Percentiles rank a stretch among this genome's conserved stretches.
phyloP scores from a whole-genome alignment of 139 green algal genomes.

The Chlamydomonas asymmetrica region DNA sequence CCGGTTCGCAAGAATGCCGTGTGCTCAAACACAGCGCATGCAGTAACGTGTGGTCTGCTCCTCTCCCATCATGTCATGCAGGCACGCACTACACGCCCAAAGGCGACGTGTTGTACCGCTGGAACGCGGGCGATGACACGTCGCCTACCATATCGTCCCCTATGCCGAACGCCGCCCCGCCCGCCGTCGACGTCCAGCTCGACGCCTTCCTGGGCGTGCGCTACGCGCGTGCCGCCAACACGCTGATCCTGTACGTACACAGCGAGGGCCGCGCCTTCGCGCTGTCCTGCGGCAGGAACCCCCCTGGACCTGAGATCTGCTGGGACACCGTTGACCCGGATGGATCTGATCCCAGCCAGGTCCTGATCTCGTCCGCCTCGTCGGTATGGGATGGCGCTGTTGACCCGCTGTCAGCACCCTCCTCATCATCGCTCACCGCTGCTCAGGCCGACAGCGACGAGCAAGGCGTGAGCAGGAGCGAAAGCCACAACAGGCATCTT shows the following conservation, averaged over 20 bases:
- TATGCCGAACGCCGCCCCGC: neutral
- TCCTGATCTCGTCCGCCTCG: neutral
- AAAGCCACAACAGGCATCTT: too few relatives aligned
- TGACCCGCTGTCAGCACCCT: conserved; percentile 1
- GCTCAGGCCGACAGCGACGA: neutral
- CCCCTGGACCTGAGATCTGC: neutral
- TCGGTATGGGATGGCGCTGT: neutral
- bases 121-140: conserved; percentile 6
- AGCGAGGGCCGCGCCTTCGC: conserved; percentile 9
- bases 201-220: conserved; percentile 18
- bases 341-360: neutral
- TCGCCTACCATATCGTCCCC: neutral
- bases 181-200: conserved; percentile 26
- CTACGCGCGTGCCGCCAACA: neutral
- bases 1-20: too few relatives aligned
- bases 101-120: conserved; percentile 23
- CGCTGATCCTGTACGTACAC: conserved; percentile 18
- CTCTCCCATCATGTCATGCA: neutral
- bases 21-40: too few relatives aligned
- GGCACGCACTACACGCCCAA: conserved; percentile 28
- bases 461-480: neutral
- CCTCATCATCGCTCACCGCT: neutral
- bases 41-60: too few relatives aligned
- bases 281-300: conserved; percentile 9
- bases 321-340: neutral